phyloP scores from a whole-genome alignment of 495 filamentous ascomycete species.

The Penicillium nucicola region DNA sequence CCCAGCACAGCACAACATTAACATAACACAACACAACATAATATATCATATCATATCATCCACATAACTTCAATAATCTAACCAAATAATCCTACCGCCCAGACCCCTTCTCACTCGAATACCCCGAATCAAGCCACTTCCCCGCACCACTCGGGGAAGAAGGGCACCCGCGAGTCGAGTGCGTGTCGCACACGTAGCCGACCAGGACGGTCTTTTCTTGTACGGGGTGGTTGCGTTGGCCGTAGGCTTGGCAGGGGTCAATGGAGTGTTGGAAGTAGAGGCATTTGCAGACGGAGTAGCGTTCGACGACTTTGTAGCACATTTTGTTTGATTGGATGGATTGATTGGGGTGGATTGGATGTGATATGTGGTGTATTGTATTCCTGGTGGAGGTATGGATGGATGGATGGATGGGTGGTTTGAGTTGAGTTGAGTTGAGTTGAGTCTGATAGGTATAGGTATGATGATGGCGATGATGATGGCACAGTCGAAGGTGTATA shows the following conservation, averaged over 20 bases:
- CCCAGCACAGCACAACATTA: too few relatives aligned
- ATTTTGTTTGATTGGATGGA: too few relatives aligned
- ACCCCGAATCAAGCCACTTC: constrained; percentile 50
- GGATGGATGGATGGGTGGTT: too few relatives aligned
- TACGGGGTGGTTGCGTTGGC: constrained; percentile 66
- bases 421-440: too few relatives aligned
- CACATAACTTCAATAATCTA: too few relatives aligned
- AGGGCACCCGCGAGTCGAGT: constrained; percentile 41
- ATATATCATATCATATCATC: too few relatives aligned
- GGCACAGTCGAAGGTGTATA: too few relatives aligned
- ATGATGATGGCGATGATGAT: too few relatives aligned
- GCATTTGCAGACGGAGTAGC: constrained; percentile 76
- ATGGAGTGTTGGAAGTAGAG: constrained; percentile 77
- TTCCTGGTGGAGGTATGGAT: too few relatives aligned
- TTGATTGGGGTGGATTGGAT: too few relatives aligned
- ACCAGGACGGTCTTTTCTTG: constrained; percentile 75
- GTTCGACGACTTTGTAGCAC: constrained; percentile 72
- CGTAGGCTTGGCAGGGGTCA: constrained; percentile 69
- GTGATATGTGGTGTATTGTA: too few relatives aligned
- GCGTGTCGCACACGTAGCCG: constrained; percentile 69
- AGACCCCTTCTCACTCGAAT: constrained; percentile 16
- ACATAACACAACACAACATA: neutral
- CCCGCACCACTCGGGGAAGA: constrained; percentile 13
- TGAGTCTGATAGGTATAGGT: too few relatives aligned
- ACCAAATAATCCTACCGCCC: neutral